Conservation (phyloP, 441 rosid species). For the Isatis lusitanica region DNA sequence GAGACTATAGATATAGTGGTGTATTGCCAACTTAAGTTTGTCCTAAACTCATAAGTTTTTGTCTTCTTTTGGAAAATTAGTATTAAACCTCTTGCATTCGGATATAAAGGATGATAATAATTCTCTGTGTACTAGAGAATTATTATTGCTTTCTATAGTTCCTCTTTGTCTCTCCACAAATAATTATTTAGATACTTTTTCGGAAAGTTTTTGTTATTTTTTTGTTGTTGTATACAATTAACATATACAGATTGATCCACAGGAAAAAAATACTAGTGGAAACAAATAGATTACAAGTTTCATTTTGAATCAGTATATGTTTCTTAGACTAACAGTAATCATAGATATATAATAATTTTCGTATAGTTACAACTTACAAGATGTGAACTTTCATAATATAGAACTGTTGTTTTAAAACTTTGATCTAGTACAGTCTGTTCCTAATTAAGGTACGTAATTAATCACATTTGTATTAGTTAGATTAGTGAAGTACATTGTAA, state of each 20-base stretch:
- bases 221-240: background rate
- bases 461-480: background rate
- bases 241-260: background rate
- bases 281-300: background rate
- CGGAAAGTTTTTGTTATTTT: constrained; percentile 6
- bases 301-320: background rate
- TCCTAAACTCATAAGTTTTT: constrained; percentile 16
- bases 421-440: background rate
- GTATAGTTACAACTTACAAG: background rate
- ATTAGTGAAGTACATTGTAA: constrained; percentile 16
- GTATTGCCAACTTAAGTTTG: constrained; percentile 19
- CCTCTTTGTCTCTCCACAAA: constrained; percentile 16
- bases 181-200: constrained; percentile 1
- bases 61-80: constrained; percentile 20
- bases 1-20: constrained; percentile 10
- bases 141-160: background rate
- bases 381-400: background rate
- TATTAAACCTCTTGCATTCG: background rate
- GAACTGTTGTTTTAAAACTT: background rate
- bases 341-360: background rate
- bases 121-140: background rate
- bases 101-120: background rate
- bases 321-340: background rate
- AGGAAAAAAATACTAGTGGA: background rate
- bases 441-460: constrained; percentile 4